phyloP scores from a whole-genome alignment of 2,329 filamentous ascomycete species.

The Cercospora sesami region DNA sequence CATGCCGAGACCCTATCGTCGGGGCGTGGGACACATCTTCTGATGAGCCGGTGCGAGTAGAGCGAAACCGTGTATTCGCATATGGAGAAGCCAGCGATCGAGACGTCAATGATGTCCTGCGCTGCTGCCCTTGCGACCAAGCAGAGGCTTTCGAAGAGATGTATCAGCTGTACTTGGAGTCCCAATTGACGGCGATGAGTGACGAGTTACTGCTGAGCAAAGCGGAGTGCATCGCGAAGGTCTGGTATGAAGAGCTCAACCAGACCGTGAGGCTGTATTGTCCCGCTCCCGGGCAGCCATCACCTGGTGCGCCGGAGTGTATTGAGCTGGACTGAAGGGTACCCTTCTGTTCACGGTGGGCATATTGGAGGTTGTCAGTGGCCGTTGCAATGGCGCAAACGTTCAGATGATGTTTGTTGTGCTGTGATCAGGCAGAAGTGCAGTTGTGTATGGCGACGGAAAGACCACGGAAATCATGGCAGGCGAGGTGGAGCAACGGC shows the following conservation, averaged over 20 bases:
- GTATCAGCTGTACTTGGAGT: conserved; percentile 1
- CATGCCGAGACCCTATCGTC: background rate
- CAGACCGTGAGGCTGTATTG: background rate
- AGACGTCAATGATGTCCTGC: background rate
- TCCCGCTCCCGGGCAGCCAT: background rate
- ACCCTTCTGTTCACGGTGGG: background rate
- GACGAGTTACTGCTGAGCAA: background rate
- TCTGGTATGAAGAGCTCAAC: conserved; percentile 5
- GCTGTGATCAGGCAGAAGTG: background rate
- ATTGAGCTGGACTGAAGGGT: background rate
- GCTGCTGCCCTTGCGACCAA: conserved; percentile 4
- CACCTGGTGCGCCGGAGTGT: background rate
- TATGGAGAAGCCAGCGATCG: background rate
- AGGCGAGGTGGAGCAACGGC: background rate
- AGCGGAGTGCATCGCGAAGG: background rate
- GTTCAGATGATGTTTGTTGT: background rate
- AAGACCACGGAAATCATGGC: background rate
- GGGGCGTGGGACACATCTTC: background rate
- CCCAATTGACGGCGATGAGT: background rate
- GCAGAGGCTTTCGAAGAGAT: background rate
- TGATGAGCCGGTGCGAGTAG: background rate
- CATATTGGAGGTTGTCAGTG: background rate
- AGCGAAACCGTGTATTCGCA: background rate
- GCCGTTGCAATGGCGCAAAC: background rate
- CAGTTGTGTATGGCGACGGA: background rate